Evolutionary conservation across 495 filamentous ascomycete genomes (phyloP).

Genomic region (Aspergillus biplanus): DNA sequence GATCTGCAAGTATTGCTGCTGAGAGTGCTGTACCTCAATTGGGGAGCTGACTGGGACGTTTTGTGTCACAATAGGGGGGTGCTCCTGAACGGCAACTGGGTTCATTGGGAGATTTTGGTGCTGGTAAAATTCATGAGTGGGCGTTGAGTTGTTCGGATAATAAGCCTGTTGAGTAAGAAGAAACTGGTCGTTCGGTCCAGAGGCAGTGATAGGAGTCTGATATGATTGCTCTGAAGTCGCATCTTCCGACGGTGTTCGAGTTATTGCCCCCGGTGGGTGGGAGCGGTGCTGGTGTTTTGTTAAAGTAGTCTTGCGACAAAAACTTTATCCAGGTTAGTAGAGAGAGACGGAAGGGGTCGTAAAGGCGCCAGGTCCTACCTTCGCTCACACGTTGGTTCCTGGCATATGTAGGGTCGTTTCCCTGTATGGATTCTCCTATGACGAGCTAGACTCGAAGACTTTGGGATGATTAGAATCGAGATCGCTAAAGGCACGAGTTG

Average conservation of each 20-base stretch:
- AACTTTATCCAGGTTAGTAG: constrained; percentile 50
- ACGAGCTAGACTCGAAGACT: constrained; percentile 87
- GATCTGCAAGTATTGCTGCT: constrained; percentile 45
- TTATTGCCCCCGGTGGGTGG: constrained; percentile 63
- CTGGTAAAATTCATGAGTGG: constrained; percentile 45
- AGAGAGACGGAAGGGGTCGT: neutral
- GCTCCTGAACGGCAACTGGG: constrained; percentile 36
- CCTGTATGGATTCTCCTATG: constrained; percentile 88
- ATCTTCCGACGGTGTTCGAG: constrained; percentile 48
- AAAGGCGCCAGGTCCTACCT: constrained; percentile 55
- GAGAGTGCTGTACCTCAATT: constrained; percentile 38
- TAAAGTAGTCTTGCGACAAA: constrained; percentile 87
- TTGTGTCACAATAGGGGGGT: constrained; percentile 36
- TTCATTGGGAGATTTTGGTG: constrained; percentile 40
- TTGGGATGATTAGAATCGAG: constrained; percentile 1
- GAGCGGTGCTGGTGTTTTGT: constrained; percentile 78
- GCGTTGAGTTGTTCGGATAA: constrained; percentile 41
- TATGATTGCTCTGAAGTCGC: constrained; percentile 47
- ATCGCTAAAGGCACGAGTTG: constrained; percentile 9
- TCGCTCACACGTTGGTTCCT: constrained; percentile 75
- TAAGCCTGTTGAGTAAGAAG: constrained; percentile 46
- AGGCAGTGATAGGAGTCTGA: constrained; percentile 24
- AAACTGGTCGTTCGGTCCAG: constrained; percentile 43
- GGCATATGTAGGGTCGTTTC: constrained; percentile 82
- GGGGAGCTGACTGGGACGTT: constrained; percentile 38